Base-by-base conservation (phyloP, 805 yeast genomes). In the Kodamaea lidongshanica region DNA sequence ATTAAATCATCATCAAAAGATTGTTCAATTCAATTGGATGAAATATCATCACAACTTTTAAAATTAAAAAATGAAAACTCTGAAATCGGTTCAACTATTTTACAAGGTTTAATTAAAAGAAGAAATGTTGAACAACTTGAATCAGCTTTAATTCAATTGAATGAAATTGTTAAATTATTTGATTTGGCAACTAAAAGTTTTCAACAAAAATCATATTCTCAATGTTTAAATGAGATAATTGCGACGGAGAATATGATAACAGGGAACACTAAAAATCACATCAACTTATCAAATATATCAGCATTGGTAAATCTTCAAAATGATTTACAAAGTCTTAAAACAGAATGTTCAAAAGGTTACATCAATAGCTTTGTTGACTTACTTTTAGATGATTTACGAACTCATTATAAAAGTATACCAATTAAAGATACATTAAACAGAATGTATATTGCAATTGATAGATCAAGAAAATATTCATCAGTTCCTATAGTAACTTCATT, bases 331-430 rank as follows among this genome's bases (percentile, higher is more conserved):
- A 65, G 59, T 15, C 54, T 86, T 42, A 70, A 79, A 28, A 57
- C 65, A n/a, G 76, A 72, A 25, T 78, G 85, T 29, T 88, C 92
- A 10, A 72, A 69, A 21, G 72, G 77, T n/a, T 81, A 77, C 41
- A 71, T 78, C 5, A 60, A 68, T 14, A 58, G 72, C 25, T 77
- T 88, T 45, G 61, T 70, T 6, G 69, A 70, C 14, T 44, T 67
- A 18, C 56, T 88, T 27, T 40, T 81, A 7, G 61, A 62, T 0
- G 95, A 88, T 52, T 52, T 88, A 27, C 67, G 79, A 36, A 28
- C 41, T 3, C 84, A 79, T 42, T 72, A 74, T 41, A 67, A 68
- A 19, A 52, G 64, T 1, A 70, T 74, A 0, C 58, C 77, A 2
- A 45, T 46, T 2, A 43, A 50, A 5, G 75, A 70, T 8, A 70